Conservation (phyloP, 2,329 filamentous ascomycete genomes). For the Curvularia eragrostidis region DNA sequence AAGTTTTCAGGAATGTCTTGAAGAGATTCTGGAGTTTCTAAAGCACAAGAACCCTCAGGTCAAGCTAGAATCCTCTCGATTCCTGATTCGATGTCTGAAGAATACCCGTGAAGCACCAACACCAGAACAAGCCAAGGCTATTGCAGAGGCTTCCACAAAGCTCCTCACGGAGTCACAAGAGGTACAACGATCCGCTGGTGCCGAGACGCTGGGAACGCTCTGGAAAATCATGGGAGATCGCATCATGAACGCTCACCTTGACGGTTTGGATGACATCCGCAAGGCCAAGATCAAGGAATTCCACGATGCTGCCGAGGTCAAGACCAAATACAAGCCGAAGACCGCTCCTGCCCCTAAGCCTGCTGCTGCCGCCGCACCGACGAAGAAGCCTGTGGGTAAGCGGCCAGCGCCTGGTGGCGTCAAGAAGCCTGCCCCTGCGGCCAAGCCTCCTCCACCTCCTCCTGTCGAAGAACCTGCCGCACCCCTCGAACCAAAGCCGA, state of each 20-base stretch:
- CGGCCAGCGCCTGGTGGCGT: constrained; percentile 58
- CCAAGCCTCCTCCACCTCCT: constrained; percentile 47
- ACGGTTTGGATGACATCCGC: constrained; percentile 91
- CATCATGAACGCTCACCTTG: constrained; percentile 90
- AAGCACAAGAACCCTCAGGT: constrained; percentile 97
- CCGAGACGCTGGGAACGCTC: constrained; percentile 88
- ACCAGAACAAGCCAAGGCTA: constrained; percentile 80
- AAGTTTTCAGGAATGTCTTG: constrained; percentile 81
- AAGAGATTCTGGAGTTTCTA: constrained; percentile 84
- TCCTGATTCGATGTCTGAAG: constrained; percentile 85
- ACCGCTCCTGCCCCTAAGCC: constrained; percentile 66
- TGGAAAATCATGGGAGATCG: constrained; percentile 99
- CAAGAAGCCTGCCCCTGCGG: constrained; percentile 59
- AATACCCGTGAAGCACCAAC: constrained; percentile 83
- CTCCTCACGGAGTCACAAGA: constrained; percentile 88
- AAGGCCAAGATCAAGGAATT: constrained; percentile 97
- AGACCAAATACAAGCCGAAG: constrained; percentile 92
- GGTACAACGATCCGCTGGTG: constrained; percentile 82
- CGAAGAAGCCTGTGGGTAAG: constrained; percentile 55
- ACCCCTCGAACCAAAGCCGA: constrained; percentile 65
- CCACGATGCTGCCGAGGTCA: constrained; percentile 80
- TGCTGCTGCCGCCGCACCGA: constrained; percentile 57
- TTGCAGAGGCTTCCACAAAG: constrained; percentile 90
- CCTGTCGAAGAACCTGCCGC: constrained; percentile 57
- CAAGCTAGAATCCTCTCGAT: constrained; percentile 93